Conservation (phyloP, 2,329 filamentous ascomycete species). For the Phaeosphaeria sp. region DNA sequence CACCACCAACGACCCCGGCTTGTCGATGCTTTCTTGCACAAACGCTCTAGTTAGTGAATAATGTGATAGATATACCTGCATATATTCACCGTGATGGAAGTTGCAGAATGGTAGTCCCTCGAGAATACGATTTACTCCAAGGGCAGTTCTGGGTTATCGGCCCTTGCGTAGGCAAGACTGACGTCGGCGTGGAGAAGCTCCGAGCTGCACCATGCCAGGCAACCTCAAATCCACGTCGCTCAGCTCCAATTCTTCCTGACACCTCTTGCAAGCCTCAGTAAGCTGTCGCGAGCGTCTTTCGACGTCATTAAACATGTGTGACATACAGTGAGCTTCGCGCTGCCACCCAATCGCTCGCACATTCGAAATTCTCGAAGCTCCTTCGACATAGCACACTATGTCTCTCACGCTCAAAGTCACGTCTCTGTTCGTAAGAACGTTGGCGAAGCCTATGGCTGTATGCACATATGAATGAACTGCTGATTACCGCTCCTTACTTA, state of each 20-base stretch:
- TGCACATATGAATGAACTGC: conserved; percentile 21
- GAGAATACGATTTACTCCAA: neutral
- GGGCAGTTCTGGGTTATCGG: neutral
- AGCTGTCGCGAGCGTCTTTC: conserved; percentile 1
- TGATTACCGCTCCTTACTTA: neutral
- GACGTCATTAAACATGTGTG: neutral
- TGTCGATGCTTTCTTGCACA: neutral
- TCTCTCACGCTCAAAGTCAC: conserved; percentile 72
- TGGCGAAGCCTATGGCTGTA: conserved; percentile 74
- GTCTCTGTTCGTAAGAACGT: conserved; percentile 68
- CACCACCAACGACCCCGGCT: neutral
- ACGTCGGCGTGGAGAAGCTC: conserved; percentile 26
- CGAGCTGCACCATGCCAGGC: conserved; percentile 32
- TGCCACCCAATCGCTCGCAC: conserved; percentile 11
- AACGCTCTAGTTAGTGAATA: neutral
- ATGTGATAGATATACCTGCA: neutral
- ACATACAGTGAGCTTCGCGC: conserved; percentile 12
- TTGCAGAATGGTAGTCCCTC: neutral
- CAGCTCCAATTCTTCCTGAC: conserved; percentile 3
- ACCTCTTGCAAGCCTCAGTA: neutral
- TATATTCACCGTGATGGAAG: neutral
- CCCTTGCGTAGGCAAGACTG: conserved; percentile 9
- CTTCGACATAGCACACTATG: conserved; percentile 51
- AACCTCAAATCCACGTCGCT: conserved; percentile 21
- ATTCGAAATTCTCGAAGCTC: conserved; percentile 6